phyloP scores from a whole-genome alignment of 257 asterid genomes.

The Marsdenia floribunda region DNA sequence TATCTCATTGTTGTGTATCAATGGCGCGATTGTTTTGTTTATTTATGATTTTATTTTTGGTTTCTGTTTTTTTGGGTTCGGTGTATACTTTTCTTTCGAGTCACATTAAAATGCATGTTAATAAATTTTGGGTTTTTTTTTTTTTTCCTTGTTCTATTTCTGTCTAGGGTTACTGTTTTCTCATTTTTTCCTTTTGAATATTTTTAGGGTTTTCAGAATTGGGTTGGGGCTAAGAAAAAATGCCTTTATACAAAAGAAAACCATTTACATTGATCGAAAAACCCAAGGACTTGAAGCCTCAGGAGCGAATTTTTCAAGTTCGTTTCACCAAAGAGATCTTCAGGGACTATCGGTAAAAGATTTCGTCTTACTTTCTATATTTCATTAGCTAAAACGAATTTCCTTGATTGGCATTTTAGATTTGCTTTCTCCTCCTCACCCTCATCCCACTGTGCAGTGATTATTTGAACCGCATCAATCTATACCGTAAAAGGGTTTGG shows the following conservation, averaged over 20 bases:
- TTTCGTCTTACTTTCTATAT: not conserved
- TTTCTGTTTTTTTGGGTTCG: not conserved
- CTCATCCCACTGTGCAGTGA: conserved; percentile 41
- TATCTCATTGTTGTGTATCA: not conserved
- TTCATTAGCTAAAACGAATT: not conserved
- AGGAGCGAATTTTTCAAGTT: conserved; percentile 71
- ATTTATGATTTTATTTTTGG: not conserved
- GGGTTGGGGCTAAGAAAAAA: conserved; percentile 24
- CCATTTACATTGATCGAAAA: conserved; percentile 54
- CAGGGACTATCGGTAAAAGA: conserved; percentile 57
- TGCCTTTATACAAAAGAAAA: conserved; percentile 81
- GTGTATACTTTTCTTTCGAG: not conserved
- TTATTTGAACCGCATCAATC: conserved; percentile 68
- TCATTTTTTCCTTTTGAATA: not conserved
- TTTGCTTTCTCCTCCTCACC: not conserved
- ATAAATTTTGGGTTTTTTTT: not conserved
- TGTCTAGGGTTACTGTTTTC: conserved; percentile 8
- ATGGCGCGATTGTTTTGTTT: not conserved
- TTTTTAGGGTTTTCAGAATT: conserved; percentile 35
- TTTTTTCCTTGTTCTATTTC: not conserved
- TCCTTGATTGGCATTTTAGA: not conserved
- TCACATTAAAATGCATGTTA: not conserved
- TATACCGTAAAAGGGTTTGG: conserved; percentile 76
- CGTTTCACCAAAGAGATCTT: conserved; percentile 86
- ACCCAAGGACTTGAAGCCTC: conserved; percentile 76